These are phyloP conservation scores for Cryptococcus neoformans DNA, from an alignment of 1,284 basidiomycete genomes.

Conservation along the genomic window DNA sequence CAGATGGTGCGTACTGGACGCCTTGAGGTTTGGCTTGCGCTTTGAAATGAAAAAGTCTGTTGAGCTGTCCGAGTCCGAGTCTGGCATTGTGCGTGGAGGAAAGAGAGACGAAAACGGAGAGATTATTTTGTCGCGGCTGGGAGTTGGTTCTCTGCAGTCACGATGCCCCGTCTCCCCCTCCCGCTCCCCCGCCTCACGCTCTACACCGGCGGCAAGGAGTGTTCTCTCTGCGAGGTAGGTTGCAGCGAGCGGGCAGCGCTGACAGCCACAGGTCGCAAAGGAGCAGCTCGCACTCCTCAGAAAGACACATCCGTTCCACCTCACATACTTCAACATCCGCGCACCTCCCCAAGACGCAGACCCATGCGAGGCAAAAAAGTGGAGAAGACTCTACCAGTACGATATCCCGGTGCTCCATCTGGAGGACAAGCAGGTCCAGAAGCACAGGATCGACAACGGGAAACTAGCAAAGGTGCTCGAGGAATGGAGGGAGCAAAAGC, in stretches of 20 bases:
- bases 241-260: background rate
- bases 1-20: slow-evolving; percentile 3
- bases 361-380: slow-evolving; percentile 35
- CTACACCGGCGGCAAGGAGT: slow-evolving; percentile 48
- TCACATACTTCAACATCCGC: slow-evolving; percentile 44
- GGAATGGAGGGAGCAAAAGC: slow-evolving; percentile 24
- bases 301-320: slow-evolving; percentile 38
- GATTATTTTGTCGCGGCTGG: too few species aligned
- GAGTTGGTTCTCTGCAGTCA: too few species aligned
- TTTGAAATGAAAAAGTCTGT: slow-evolving; percentile 32
- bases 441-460: slow-evolving; percentile 41
- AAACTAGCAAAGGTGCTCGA: slow-evolving; percentile 33
- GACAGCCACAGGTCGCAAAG: slow-evolving; percentile 36
- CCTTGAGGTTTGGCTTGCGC: slow-evolving; percentile 4
- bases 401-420: slow-evolving; percentile 49
- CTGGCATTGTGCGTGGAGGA: slow-evolving; percentile 5
- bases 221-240: slow-evolving; percentile 47
- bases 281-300: slow-evolving; percentile 34
- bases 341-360: slow-evolving; percentile 34
- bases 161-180: background rate
- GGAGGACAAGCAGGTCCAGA: slow-evolving; percentile 38
- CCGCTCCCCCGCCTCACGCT: slow-evolving; percentile 41
- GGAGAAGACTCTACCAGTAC: slow-evolving; percentile 46
- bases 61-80: slow-evolving; percentile 22
- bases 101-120: too few species aligned